Evolutionary conservation across 2,329 filamentous ascomycete genomes (phyloP).

Genomic region (Corinectria fuckeliana): DNA sequence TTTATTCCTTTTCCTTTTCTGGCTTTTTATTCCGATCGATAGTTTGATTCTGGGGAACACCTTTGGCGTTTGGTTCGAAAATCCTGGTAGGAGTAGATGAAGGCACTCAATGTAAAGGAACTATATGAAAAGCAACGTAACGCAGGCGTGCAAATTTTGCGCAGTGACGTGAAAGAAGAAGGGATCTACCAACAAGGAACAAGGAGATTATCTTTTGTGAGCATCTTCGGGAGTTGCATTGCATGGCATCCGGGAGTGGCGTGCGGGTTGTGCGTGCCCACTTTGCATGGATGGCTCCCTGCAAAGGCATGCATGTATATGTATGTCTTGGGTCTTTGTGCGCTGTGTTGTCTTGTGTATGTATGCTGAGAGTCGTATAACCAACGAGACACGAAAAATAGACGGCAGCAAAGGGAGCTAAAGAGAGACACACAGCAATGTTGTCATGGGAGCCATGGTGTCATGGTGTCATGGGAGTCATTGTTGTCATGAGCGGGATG

Average conservation of each 20-base stretch:
- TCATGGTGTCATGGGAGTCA: slow-evolving; percentile 16
- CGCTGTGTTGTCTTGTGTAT: neutral
- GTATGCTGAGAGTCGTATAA: too few species aligned
- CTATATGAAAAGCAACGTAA: slow-evolving; percentile 26
- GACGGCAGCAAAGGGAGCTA: neutral
- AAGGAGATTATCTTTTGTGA: neutral
- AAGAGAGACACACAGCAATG: neutral
- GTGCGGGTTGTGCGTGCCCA: slow-evolving; percentile 5
- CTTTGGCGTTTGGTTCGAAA: slow-evolving; percentile 40
- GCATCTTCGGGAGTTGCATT: neutral
- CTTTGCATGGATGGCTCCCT: slow-evolving; percentile 10
- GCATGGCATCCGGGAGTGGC: slow-evolving; percentile 4
- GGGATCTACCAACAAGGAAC: neutral
- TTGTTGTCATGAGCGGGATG: slow-evolving; percentile 10
- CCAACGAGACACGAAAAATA: slow-evolving; percentile 5
- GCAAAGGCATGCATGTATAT: slow-evolving; percentile 1
- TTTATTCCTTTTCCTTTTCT: slow-evolving; percentile 28
- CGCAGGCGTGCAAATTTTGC: too few species aligned
- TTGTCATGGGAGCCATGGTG: neutral
- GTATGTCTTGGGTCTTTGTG: neutral
- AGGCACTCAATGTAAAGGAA: slow-evolving; percentile 40
- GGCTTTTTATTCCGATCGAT: slow-evolving; percentile 29
- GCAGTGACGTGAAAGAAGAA: neutral
- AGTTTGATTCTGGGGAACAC: slow-evolving; percentile 28
- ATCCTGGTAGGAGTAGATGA: slow-evolving; percentile 41